Evolutionary conservation across 2,329 filamentous ascomycete species (phyloP), one percentile per base, ranked within the genome.

Genomic region (Fusarium temperatum): DNA sequence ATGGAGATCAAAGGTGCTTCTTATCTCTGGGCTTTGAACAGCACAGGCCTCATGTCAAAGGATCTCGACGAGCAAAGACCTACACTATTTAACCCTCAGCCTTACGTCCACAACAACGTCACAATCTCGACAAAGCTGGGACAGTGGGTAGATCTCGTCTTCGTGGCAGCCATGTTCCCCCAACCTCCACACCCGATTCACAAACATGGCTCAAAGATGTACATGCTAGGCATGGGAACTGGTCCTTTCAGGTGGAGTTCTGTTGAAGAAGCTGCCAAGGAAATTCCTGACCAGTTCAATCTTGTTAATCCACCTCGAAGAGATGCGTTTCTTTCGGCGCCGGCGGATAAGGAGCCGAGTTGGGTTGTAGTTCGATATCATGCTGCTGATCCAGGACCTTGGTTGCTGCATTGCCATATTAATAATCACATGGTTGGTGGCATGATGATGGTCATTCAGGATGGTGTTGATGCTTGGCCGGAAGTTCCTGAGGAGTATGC

Each of bases 131-230:
- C 87, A 13, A 75, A 72, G 30, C 83, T 86, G 65, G 80, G 82
- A 70, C 83, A 85, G 5, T 90, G 88, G 88, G 82, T 90, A 14
- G 89, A 91, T 75, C 76, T 90, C n/a, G 82, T 91, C 70, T 83
- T 89, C 66, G 79, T 84, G 36, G 81, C 86, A 5, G 77, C 79
- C n/a, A 77, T 77, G 5, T 79, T 81, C 7, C 81, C 86, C 12
- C 87, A 89, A 75, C 88, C 82, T 2, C 76, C 81, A 15, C 90
- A 92, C 66, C 87, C 89, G 0, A 88, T 92, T 57, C 90, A 92
- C 84, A 91, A 91, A 82, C 90, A 92, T 80, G 86, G 87, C 53
- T 89, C 87, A 75, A 90, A 89, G 77, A 89, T 88, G 81, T 91
- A 85, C 74, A 80, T 86, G 26, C 84, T 92, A 39, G 90, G 90